These are phyloP conservation scores for Sonneratia caseolaris DNA, from an alignment of 345 rosid genomes.

Conservation along the genomic window DNA sequence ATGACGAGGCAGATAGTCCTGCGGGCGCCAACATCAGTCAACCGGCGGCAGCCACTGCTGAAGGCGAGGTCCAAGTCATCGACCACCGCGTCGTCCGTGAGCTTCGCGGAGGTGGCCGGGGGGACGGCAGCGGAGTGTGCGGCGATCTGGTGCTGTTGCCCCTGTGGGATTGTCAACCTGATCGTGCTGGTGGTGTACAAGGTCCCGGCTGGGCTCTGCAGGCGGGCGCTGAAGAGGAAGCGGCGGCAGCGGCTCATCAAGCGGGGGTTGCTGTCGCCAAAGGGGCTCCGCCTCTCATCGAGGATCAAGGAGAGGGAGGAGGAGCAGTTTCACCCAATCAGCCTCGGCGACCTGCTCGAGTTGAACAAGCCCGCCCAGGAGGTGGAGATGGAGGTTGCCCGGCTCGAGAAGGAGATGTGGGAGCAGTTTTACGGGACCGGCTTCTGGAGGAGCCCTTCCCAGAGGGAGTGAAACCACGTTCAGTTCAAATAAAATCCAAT, in stretches of 20 bases:
- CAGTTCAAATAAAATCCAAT: neutral
- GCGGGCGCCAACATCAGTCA: slow-evolving; percentile 2
- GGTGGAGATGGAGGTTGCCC: slow-evolving; percentile 16
- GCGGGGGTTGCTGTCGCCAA: slow-evolving; percentile 21
- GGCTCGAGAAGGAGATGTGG: slow-evolving; percentile 43
- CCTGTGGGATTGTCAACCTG: slow-evolving; percentile 28
- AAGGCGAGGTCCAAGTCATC: neutral
- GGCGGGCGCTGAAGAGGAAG: slow-evolving; percentile 25
- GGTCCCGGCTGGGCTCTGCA: slow-evolving; percentile 32
- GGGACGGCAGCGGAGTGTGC: slow-evolving; percentile 43
- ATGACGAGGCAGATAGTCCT: slow-evolving; percentile 13
- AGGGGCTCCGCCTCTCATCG: slow-evolving; percentile 12
- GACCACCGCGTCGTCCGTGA: neutral
- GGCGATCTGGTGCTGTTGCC: slow-evolving; percentile 32
- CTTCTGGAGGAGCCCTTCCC: slow-evolving; percentile 44
- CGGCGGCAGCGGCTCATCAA: slow-evolving; percentile 24
- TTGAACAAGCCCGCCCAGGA: neutral
- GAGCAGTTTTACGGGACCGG: slow-evolving; percentile 30
- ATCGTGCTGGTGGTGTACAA: slow-evolving; percentile 25
- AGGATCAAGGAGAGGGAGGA: slow-evolving; percentile 19
- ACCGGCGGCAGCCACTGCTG: slow-evolving; percentile 11
- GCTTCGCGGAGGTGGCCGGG: slow-evolving; percentile 31
- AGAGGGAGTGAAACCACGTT: slow-evolving; percentile 15
- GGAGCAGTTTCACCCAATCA: slow-evolving; percentile 7
- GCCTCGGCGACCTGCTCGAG: slow-evolving; percentile 8